phyloP scores from a whole-genome alignment of 1,284 basidiomycete genomes.

The Marasmius oreades region DNA sequence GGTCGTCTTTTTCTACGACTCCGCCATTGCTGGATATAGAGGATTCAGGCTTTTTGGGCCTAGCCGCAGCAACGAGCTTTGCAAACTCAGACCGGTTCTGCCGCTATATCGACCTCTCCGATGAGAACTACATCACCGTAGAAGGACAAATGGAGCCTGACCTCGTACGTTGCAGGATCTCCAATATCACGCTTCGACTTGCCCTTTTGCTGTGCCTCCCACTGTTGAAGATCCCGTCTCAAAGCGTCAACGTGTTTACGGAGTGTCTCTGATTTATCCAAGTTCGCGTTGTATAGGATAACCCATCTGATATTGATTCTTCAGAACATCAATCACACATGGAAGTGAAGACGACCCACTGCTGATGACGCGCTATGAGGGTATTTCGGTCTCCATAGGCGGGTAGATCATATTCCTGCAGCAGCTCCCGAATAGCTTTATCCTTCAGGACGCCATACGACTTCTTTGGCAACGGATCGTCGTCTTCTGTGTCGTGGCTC shows the following conservation, averaged over 20 bases:
- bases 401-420: slow-evolving; percentile 48
- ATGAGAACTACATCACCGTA: slow-evolving; percentile 9
- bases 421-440: slow-evolving; percentile 54
- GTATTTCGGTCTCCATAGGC: slow-evolving; percentile 48
- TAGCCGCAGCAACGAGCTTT: slow-evolving; percentile 12
- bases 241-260: slow-evolving; percentile 49
- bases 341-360: slow-evolving; percentile 32
- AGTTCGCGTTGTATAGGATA: slow-evolving; percentile 65
- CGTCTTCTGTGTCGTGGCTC: slow-evolving; percentile 30
- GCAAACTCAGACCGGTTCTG: slow-evolving; percentile 16
- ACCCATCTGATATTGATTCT: slow-evolving; percentile 48
- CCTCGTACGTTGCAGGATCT: slow-evolving; percentile 11
- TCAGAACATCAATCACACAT: neutral
- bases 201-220: slow-evolving; percentile 50
- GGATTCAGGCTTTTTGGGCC: slow-evolving; percentile 7
- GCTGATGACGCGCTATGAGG: slow-evolving; percentile 56
- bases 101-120: slow-evolving; percentile 1
- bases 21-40: neutral
- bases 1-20: neutral
- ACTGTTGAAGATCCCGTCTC: slow-evolving; percentile 48
- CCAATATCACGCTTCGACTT: slow-evolving; percentile 24
- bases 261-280: slow-evolving; percentile 48
- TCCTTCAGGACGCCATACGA: slow-evolving; percentile 65
- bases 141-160: neutral
- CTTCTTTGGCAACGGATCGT: slow-evolving; percentile 56